Base-by-base conservation (phyloP, 306 rosid genomes). In the Comarum palustre region DNA sequence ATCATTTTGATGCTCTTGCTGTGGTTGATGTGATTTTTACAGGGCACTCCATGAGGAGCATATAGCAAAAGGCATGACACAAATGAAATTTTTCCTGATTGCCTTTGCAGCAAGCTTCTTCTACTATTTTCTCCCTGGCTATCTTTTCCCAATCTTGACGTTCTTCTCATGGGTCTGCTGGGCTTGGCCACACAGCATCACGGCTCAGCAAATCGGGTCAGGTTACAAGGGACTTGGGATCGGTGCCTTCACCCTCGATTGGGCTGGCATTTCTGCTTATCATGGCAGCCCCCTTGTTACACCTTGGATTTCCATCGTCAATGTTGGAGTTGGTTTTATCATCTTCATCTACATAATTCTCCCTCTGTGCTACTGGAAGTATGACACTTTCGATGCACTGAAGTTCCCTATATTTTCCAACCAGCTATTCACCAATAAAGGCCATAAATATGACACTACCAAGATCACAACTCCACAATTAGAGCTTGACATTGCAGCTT, bases 111-210 rank as follows among this genome's bases (percentile, higher is more conserved):
- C 88, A 39, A 88, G 96, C 89, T 95, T 95, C 73, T 42, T 80
- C 34, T 95, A 95, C 64, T 95, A 95, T 84, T 91, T 88, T 20
- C 81, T 95, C 73, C 99, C 99, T 2, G 99, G 99, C 63, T 95
- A 95, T 72, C 86, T 91, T 58, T 81, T 95, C 73, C 79, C 87
- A 0, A 79, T 91, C 77, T 79, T 95, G 69, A 83, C 99, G 66
- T 95, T 91, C 92, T 95, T 95, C 81, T 95, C 99, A 20, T 95
- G 99, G 99, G 83, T 95, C 4, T 95, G 99, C 86, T 95, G 96
- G 93, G 96, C 83, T 29, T 91, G 96, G 95, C 99, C 99, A 5
- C 84, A 81, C 75, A 95, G 60, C 66, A 87, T 95, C 82, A 95
- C 99, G 0, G 99, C 99, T 68, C 99, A 95, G 66, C 99, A 95